Evolutionary conservation across 345 rosid species (phyloP).

Genomic region (Boechera retrofracta): DNA sequence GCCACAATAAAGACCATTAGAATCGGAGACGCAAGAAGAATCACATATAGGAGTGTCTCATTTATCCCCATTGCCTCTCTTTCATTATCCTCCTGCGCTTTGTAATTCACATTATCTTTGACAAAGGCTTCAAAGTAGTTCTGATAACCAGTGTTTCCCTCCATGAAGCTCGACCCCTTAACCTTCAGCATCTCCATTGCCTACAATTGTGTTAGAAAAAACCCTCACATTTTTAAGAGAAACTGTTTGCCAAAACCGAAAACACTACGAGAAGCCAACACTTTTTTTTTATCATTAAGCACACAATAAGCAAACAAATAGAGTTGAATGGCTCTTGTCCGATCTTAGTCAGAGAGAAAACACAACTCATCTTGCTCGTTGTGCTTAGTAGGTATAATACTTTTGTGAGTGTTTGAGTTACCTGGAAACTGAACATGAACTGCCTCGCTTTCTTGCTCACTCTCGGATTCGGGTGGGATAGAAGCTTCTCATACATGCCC

Average conservation of each 20-base stretch:
- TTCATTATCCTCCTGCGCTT: conserved; percentile 43
- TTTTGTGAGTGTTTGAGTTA: conserved; percentile 41
- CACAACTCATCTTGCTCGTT: neutral
- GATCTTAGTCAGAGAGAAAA: conserved; percentile 3
- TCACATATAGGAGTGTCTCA: conserved; percentile 66
- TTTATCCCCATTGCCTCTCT: conserved; percentile 48
- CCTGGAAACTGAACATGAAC: conserved; percentile 88
- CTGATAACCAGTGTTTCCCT: conserved; percentile 59
- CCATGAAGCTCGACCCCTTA: conserved; percentile 48
- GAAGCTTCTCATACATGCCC: conserved; percentile 84
- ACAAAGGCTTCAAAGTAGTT: conserved; percentile 77
- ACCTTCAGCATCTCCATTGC: conserved; percentile 93
- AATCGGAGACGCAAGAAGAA: conserved; percentile 78
- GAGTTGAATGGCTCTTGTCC: conserved; percentile 2
- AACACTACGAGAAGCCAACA: neutral
- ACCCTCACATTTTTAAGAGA: conserved; percentile 5
- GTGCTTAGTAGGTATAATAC: neutral
- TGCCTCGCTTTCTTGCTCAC: conserved; percentile 83
- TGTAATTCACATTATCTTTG: conserved; percentile 52
- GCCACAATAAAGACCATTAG: conserved; percentile 59
- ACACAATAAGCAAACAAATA: neutral
- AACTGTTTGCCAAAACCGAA: neutral
- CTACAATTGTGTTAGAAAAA: conserved; percentile 39
- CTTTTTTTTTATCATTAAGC: neutral
- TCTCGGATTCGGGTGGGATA: conserved; percentile 70